Base-by-base conservation (phyloP, 768 basidiomycete genomes). In the Chiua virens region DNA sequence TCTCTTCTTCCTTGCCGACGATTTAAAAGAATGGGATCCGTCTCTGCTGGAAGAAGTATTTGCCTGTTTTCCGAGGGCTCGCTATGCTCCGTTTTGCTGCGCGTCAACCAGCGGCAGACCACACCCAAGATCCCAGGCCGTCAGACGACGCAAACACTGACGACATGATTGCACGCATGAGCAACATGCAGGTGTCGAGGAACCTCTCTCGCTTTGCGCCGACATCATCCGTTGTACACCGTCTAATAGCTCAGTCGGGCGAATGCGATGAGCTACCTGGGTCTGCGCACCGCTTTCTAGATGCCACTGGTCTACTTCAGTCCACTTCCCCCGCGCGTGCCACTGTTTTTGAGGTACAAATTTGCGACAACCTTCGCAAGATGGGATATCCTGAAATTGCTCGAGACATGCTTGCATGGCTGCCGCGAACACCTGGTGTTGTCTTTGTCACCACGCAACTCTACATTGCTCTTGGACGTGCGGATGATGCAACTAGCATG, bases 391-490 rank as follows among this genome's bases (percentile, higher is more conserved):
- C 76, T 50, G 75, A 80, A 51, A 73, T 80, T 32, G 77, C 88
- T 2, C 70, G 78, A 44, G 85, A 87, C 53, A 73, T 89, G 49
- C 70, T 91, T 41, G 81, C 82, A 21, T 88, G 88, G 82, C 78
- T 94, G 23, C 92, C 93, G 11, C 74, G 85, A 42, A 87, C 87
- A 15, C 82, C 92, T 23, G 89, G 81, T 4, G 82, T 83, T 43
- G 77, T 79, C 27, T 96, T 91, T 66, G 80, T 95, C 35, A 77
- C 80, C 35, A 84, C 85, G 6, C 75, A 84, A 55, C 72, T 92
- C 8, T 81, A 79, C 75, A 67, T 92, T 40, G 76, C 81, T 55
- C 69, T 81, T 28, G 85, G 87, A 5, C 79, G 85, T 32, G 72
- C 79, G 23, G 89, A 87, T 44, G 91, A 94, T 56, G 89, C 91